Evolutionary conservation across 805 yeast genomes (phyloP).

Genomic region (Metschnikowia reukaufii): DNA sequence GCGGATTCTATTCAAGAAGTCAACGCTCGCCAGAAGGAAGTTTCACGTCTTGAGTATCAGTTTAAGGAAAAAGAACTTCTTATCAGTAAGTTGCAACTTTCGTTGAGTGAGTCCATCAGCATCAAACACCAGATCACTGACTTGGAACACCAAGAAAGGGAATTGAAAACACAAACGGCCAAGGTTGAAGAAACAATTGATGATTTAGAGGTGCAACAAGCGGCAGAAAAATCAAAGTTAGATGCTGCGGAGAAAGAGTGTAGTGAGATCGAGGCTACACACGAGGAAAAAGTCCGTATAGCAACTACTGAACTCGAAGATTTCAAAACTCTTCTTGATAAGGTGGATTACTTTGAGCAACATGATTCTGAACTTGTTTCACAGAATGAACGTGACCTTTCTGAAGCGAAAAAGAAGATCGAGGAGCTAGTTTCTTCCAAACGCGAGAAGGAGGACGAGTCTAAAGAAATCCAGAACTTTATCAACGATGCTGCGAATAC

Average conservation of each 20-base stretch:
- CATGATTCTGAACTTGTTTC: constrained; percentile 23
- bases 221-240: constrained; percentile 6
- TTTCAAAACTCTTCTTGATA: constrained; percentile 8
- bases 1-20: constrained; percentile 38
- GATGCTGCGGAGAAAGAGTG: constrained; percentile 7
- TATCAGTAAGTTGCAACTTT: constrained; percentile 53
- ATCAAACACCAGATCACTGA: constrained; percentile 40
- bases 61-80: constrained; percentile 53
- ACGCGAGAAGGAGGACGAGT: constrained; percentile 19
- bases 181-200: constrained; percentile 7
- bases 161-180: constrained; percentile 16
- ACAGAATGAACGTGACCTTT: constrained; percentile 20
- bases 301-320: constrained; percentile 1
- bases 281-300: neutral
- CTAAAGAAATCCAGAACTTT: constrained; percentile 39
- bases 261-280: neutral
- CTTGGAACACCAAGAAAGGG: constrained; percentile 22
- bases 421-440: constrained; percentile 15
- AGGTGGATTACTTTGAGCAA: constrained; percentile 24
- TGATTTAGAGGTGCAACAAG: constrained; percentile 5
- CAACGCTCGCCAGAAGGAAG: constrained; percentile 45
- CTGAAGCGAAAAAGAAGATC: neutral
- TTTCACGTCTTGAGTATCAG: constrained; percentile 46
- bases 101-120: constrained; percentile 47
- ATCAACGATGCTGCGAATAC: constrained; percentile 58